Evolutionary conservation across 805 yeast species (phyloP).

Genomic region (Sugiyamaella smithiae): DNA sequence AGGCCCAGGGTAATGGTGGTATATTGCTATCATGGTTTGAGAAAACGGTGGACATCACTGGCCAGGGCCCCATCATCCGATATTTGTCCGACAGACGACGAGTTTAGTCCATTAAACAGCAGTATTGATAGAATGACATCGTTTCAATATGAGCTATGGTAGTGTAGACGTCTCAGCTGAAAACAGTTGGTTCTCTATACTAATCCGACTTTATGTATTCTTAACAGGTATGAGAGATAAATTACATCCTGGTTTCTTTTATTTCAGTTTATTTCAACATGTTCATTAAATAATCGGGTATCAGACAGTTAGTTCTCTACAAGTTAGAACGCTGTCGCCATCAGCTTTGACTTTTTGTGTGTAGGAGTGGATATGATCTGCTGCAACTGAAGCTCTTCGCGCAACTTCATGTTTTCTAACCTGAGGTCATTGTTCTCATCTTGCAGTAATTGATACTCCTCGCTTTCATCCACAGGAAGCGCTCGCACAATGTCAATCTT

Average conservation of each 20-base stretch:
- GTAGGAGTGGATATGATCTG: neutral
- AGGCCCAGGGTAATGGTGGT: conserved; percentile 83
- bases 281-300: too few species aligned
- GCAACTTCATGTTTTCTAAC: neutral
- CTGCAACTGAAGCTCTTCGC: neutral
- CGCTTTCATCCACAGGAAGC: conserved; percentile 2
- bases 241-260: too few species aligned
- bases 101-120: too few species aligned
- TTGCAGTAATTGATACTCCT: conserved; percentile 6
- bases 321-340: too few species aligned
- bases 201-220: too few species aligned
- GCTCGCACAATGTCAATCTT: conserved; percentile 23
- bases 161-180: too few species aligned
- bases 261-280: too few species aligned
- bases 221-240: too few species aligned
- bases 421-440: conserved; percentile 11
- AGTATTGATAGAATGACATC: too few species aligned
- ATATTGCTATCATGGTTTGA: conserved; percentile 88
- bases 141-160: too few species aligned
- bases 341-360: neutral
- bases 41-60: conserved; percentile 76
- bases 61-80: conserved; percentile 85
- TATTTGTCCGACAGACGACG: conserved; percentile 83
- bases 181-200: too few species aligned
- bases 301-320: too few species aligned